Percentiles rank a stretch among this genome's conserved stretches.
Evolutionary conservation across 768 basidiomycete genomes (phyloP).

Genomic region (Lentinula raphanica): DNA sequence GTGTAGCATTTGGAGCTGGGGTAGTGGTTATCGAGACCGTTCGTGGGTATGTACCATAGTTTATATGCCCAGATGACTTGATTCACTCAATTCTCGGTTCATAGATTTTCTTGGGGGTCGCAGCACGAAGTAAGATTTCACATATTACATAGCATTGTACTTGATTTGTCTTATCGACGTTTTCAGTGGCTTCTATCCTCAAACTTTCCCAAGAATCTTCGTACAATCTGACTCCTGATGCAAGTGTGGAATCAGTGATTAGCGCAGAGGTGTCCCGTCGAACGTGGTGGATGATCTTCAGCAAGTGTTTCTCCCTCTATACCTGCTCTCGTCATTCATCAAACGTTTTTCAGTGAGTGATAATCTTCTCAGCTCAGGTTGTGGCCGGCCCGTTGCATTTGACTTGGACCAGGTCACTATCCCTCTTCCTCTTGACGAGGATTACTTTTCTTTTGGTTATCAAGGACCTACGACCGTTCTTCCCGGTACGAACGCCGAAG

Average conservation of each 20-base stretch:
- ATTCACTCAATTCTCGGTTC: background rate
- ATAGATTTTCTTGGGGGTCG: constrained; percentile 10
- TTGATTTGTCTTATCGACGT: background rate
- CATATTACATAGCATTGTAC: background rate
- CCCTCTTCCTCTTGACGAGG: constrained; percentile 11
- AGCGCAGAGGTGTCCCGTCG: constrained; percentile 11
- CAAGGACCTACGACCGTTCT: constrained; percentile 8
- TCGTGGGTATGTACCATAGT: background rate
- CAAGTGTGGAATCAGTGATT: constrained; percentile 9
- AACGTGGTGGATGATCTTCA: constrained; percentile 13
- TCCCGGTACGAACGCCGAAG: constrained; percentile 5
- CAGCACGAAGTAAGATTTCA: constrained; percentile 10
- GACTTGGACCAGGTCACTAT: constrained; percentile 9
- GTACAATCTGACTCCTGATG: constrained; percentile 7
- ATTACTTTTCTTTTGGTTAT: constrained; percentile 12
- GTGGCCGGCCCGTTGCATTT: constrained; percentile 9
- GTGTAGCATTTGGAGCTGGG: constrained; percentile 11
- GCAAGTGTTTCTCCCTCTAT: background rate
- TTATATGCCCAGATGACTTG: background rate
- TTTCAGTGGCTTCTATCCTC: constrained; percentile 11
- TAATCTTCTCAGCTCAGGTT: constrained; percentile 9
- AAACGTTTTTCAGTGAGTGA: constrained; percentile 6
- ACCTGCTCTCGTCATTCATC: background rate
- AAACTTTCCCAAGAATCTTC: constrained; percentile 9
- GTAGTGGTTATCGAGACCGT: constrained; percentile 11